These are phyloP conservation scores for Epichloe baconii DNA, from an alignment of 2,329 filamentous ascomycete genomes.

Conservation along the genomic window DNA sequence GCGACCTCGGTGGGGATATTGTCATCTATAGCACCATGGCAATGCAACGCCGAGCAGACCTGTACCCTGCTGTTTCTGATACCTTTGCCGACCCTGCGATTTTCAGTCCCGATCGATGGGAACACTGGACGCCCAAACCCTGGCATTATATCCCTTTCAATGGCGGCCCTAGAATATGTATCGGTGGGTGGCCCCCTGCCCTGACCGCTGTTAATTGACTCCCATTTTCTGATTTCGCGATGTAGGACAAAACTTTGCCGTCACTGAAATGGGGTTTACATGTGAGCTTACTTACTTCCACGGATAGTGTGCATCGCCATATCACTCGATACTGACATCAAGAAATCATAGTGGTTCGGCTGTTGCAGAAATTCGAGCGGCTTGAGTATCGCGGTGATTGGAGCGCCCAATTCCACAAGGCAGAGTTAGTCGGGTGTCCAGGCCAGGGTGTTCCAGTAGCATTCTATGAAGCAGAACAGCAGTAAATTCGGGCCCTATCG, in stretches of 20 bases:
- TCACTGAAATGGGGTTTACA: too few species aligned
- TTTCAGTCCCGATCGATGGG: slow-evolving; percentile 59
- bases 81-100: slow-evolving; percentile 34
- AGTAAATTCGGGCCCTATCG: too few species aligned
- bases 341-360: slow-evolving; percentile 25
- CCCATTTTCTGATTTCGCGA: too few species aligned
- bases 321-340: too few species aligned
- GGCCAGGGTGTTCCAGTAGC: slow-evolving; percentile 29
- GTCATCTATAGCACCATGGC: slow-evolving; percentile 55
- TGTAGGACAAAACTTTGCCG: too few species aligned
- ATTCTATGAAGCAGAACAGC: slow-evolving; percentile 16
- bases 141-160: slow-evolving; percentile 70
- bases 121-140: slow-evolving; percentile 45
- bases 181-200: slow-evolving; percentile 40
- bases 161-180: slow-evolving; percentile 59
- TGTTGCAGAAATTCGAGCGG: slow-evolving; percentile 47
- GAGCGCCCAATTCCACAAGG: slow-evolving; percentile 29
- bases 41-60: slow-evolving; percentile 58
- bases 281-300: too few species aligned
- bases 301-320: too few species aligned
- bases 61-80: slow-evolving; percentile 40
- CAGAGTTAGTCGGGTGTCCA: slow-evolving; percentile 30
- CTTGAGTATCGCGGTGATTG: slow-evolving; percentile 36
- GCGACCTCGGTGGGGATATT: slow-evolving; percentile 47
- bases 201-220: too few species aligned